Conservation (phyloP, 2,329 filamentous ascomycete species). For the Didymella glomerata region DNA sequence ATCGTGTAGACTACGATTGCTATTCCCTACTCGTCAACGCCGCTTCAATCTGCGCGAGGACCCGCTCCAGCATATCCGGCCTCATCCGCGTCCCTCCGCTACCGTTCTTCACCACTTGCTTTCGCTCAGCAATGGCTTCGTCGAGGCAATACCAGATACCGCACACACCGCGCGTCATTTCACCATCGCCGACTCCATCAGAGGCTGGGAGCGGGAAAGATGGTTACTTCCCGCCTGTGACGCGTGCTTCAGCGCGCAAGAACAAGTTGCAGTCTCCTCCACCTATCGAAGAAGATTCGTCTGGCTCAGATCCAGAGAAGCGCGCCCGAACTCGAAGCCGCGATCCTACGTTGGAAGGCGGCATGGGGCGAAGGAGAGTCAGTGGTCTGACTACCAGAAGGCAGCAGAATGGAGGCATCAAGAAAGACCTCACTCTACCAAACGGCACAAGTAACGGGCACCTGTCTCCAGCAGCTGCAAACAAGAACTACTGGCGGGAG, state of each 20-base stretch:
- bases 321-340: constrained; percentile 75
- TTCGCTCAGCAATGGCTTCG: constrained; percentile 51
- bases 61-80: constrained; percentile 60
- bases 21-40: constrained; percentile 34
- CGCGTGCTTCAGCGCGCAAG: constrained; percentile 75
- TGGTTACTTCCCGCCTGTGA: constrained; percentile 76
- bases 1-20: constrained; percentile 13
- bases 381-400: constrained; percentile 63
- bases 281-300: constrained; percentile 69
- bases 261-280: constrained; percentile 66
- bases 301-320: constrained; percentile 63
- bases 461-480: constrained; percentile 70
- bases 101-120: constrained; percentile 62
- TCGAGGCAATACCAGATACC: constrained; percentile 70
- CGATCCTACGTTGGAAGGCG: constrained; percentile 64
- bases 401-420: constrained; percentile 37
- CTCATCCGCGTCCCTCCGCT: constrained; percentile 65
- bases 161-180: constrained; percentile 85
- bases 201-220: constrained; percentile 58
- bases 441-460: constrained; percentile 68
- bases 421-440: constrained; percentile 54
- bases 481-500: constrained; percentile 82
- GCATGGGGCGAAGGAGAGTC: constrained; percentile 54
- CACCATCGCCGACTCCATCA: constrained; percentile 74
- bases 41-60: constrained; percentile 37